Base-by-base conservation (phyloP, 345 rosid species). In the Rhizophora mangle region DNA sequence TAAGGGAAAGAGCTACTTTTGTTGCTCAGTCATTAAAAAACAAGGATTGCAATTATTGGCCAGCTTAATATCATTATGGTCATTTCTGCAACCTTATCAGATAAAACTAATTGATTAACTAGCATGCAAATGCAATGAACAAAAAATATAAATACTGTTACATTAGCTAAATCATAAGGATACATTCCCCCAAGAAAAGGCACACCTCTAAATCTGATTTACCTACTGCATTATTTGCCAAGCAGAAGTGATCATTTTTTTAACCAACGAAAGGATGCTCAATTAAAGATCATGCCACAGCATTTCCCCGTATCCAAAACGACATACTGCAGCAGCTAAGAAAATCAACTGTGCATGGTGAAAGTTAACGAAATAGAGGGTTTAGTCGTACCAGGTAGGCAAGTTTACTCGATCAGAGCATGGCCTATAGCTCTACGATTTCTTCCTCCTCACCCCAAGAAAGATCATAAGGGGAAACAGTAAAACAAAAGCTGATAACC, bases 401-500 rank as follows among this genome's bases (percentile, higher is more conserved):
- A 62, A 68, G 56, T 11, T 30, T 36, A 16, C 2, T 68, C 67
- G 76, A 62, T 58, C n/a, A 58, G 63, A 19, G 7, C 55, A 62
- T 46, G 55, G 60, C 29, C 32, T 52, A 71, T 4, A 61, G 67
- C 1, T 47, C 59, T 27, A 67, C 79, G 67, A 62, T 62, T 52
- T 69, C 82, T 59, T 77, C 64, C 37, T 74, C 83, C 31, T 67
- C 85, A 2, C 60, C 74, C 54, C 46, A 61, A 29, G 87, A 80
- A 56, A 88, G 56, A 31, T 75, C 80, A 34, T 24, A 74, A 66
- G 83, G 79, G 0, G 88, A 83, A 31, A 90, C 86, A 0, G 79
- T 72, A 6, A 96, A 93, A 67, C 89, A 88, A 65, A 88, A 93
- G 78, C 88, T 88, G 74, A 90, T 79, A 73, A 93, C 89, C 70